These are phyloP conservation scores for Aspergillus texensis DNA, from an alignment of 2,329 filamentous ascomycete genomes.

Conservation along the genomic window DNA sequence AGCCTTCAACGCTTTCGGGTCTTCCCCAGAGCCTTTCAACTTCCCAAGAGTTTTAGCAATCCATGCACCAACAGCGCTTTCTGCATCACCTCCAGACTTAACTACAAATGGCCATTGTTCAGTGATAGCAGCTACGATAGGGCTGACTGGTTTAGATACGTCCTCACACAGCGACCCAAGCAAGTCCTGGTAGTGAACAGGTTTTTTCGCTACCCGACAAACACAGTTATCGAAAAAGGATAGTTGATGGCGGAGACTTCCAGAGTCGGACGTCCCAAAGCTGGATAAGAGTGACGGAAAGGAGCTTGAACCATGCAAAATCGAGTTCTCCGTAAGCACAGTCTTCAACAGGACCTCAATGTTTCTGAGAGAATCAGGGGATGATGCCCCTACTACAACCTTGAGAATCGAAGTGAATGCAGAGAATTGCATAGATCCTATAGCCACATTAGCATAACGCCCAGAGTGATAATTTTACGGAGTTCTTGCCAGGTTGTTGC, in stretches of 20 bases:
- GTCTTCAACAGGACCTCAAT: conserved; percentile 37
- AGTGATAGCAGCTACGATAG: conserved; percentile 68
- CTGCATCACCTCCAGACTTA: conserved; percentile 52
- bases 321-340: conserved; percentile 41
- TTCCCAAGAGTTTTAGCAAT: conserved; percentile 61
- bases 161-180: conserved; percentile 42
- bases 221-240: conserved; percentile 86
- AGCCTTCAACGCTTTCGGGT: conserved; percentile 47
- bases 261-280: conserved; percentile 36
- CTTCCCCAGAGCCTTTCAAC: conserved; percentile 57
- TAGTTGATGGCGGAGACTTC: conserved; percentile 44
- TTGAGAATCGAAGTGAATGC: conserved; percentile 46
- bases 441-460: conserved; percentile 9
- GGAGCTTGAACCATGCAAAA: conserved; percentile 37
- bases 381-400: conserved; percentile 35
- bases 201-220: conserved; percentile 71
- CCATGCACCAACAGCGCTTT: conserved; percentile 58
- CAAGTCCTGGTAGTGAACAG: conserved; percentile 75
- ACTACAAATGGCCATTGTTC: conserved; percentile 78
- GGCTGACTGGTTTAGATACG: conserved; percentile 54
- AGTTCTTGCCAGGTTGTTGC: conserved; percentile 61
- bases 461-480: not conserved
- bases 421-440: conserved; percentile 44
- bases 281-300: conserved; percentile 44
- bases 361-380: conserved; percentile 34